Percentiles rank a stretch among this genome's conserved stretches.
phyloP scores from a whole-genome alignment of 2,329 filamentous ascomycete species.

The Claviceps sp. region DNA sequence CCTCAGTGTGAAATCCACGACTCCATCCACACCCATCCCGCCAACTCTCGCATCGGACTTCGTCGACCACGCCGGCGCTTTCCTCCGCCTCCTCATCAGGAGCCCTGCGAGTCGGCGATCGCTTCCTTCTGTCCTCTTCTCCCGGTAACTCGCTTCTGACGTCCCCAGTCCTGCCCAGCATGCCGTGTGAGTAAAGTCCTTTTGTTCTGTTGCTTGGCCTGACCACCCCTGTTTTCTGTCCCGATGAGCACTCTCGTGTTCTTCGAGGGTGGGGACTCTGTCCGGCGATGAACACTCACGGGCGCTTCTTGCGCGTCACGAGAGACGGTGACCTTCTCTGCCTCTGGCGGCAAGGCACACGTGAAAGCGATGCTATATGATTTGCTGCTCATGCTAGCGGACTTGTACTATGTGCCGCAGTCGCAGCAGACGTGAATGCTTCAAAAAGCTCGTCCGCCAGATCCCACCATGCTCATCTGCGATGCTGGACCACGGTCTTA shows the following conservation, averaged over 20 bases:
- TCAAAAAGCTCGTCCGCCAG: background rate
- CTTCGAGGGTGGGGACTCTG: background rate
- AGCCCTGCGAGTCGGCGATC: constrained; percentile 5
- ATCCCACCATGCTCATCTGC: background rate
- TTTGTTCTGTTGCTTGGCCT: background rate
- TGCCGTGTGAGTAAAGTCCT: constrained; percentile 22
- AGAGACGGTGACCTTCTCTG: background rate
- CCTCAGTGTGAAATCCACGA: constrained; percentile 3
- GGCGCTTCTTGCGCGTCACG: background rate
- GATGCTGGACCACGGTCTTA: background rate
- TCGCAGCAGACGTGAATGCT: background rate
- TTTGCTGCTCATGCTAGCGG: background rate
- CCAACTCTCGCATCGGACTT: background rate
- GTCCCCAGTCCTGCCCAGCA: constrained; percentile 17
- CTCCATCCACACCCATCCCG: background rate
- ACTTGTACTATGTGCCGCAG: background rate
- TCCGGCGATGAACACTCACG: background rate
- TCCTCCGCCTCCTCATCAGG: constrained; percentile 8
- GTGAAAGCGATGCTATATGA: background rate
- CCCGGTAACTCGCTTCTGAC: constrained; percentile 11
- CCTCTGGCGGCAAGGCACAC: background rate
- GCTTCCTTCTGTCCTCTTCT: background rate
- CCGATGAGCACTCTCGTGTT: background rate
- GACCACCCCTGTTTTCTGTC: constrained; percentile 1
- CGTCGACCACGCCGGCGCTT: constrained; percentile 3